phyloP scores from a whole-genome alignment of 192 early-diverging fungal species.

The Polychytrium aggregatum region DNA sequence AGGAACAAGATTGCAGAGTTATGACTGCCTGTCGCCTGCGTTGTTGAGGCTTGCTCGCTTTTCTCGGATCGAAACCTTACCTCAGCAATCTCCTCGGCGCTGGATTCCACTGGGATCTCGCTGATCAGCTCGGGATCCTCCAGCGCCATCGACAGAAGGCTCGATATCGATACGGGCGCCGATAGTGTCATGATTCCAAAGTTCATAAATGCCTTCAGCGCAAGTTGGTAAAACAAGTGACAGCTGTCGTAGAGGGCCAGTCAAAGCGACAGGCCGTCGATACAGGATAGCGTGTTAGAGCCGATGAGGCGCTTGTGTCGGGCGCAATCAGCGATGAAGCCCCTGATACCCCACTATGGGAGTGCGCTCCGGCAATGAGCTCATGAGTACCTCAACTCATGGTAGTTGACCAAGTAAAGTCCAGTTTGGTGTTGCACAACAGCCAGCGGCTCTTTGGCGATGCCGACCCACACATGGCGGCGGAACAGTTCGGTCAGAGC shows the following conservation, averaged over 20 bases:
- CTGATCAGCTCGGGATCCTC: constrained; percentile 43
- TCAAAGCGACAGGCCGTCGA: neutral
- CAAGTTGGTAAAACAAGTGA: constrained; percentile 84
- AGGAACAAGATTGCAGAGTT: constrained; percentile 1
- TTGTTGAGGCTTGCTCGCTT: neutral
- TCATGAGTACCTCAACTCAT: constrained; percentile 47
- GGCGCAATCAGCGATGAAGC: too few species aligned
- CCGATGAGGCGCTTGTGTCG: too few species aligned
- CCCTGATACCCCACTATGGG: too few species aligned
- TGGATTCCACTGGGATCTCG: neutral
- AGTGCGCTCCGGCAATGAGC: too few species aligned
- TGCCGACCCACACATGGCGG: constrained; percentile 82
- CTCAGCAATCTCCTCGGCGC: neutral
- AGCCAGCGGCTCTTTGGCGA: constrained; percentile 66
- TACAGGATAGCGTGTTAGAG: neutral
- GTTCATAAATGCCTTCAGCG: constrained; percentile 73
- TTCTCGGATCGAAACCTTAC: neutral
- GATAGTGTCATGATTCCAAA: constrained; percentile 66
- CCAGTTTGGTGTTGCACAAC: constrained; percentile 79
- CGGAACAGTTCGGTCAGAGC: constrained; percentile 68
- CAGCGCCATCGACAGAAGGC: constrained; percentile 60
- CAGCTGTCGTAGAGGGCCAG: too few species aligned
- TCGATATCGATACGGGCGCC: constrained; percentile 50
- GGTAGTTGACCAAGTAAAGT: constrained; percentile 75
- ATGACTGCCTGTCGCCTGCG: neutral